Evolutionary conservation across 2,329 filamentous ascomycete species (phyloP).

Genomic region (Leptodontidium sp.): DNA sequence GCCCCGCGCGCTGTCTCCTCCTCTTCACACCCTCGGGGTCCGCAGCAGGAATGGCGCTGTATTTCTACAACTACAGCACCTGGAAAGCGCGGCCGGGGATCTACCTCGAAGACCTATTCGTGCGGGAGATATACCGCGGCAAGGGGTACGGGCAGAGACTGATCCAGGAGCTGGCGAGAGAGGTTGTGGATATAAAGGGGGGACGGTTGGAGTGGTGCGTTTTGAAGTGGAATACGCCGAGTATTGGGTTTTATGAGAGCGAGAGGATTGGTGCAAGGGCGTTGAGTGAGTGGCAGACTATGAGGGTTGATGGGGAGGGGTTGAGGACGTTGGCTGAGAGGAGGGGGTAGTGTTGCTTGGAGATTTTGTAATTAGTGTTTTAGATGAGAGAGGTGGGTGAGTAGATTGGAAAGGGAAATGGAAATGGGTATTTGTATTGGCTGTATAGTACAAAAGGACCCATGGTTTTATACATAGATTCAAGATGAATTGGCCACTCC

Average conservation of each 20-base stretch:
- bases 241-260: slow-evolving; percentile 83
- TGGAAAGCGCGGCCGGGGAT: slow-evolving; percentile 90
- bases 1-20: slow-evolving; percentile 80
- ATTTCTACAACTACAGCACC: slow-evolving; percentile 95
- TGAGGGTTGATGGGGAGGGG: slow-evolving; percentile 75
- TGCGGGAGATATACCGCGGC: slow-evolving; percentile 73
- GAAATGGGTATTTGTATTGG: slow-evolving; percentile 6
- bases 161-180: slow-evolving; percentile 78
- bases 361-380: not conserved
- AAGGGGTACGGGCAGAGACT: slow-evolving; percentile 82
- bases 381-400: not conserved
- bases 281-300: slow-evolving; percentile 77
- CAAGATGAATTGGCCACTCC: not conserved
- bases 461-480: not conserved
- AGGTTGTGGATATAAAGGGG: slow-evolving; percentile 76
- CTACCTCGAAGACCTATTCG: slow-evolving; percentile 94
- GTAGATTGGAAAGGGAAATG: not conserved
- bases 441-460: not conserved
- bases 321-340: slow-evolving; percentile 63
- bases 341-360: slow-evolving; percentile 23
- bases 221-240: slow-evolving; percentile 91
- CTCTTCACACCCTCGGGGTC: slow-evolving; percentile 59
- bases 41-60: slow-evolving; percentile 81
- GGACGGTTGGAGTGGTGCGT: slow-evolving; percentile 89
- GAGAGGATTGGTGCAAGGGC: slow-evolving; percentile 69